Evolutionary conservation across 2,329 filamentous ascomycete genomes (phyloP), one percentile per base, ranked within the genome.

Genomic region (Fusarium sp.): DNA sequence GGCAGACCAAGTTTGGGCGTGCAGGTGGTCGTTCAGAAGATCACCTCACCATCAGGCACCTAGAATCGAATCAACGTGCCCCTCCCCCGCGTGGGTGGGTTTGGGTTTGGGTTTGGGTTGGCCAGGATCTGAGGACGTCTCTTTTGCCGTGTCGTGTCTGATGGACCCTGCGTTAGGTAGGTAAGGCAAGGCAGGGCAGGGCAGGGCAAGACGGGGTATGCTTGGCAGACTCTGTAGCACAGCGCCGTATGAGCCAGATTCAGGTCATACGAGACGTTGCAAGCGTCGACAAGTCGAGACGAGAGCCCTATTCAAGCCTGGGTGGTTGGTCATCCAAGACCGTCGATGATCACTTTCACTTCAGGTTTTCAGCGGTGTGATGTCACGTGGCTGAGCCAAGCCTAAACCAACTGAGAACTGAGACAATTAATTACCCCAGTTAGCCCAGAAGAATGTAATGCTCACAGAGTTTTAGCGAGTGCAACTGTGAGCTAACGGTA

Each of bases 301-400:
- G 57, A 58, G 46, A 55, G 53, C 57, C 47, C 45, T 57, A 58
- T 49, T 44, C 41, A 43, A 58, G 48, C 52, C 49, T 61, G 52
- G 64, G 54, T 63, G 67, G 67, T 57, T 68, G 58, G 54, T 13
- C 57, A 42, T 54, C 50, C 41, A 38, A 53, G 42, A 46, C 46
- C 43, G 40, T 59, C 64, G 53, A 57, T 57, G 59, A 65, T 55
- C 40, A 51, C 19, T 19, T 19, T 19, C 19, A 19, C 19, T 19
- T n/a, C n/a, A n/a, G n/a, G 48, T 52, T 65, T 60, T 51, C 63
- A 64, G 70, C 68, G 68, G 68, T 70, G 68, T 70, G 68, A 65
- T 65, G 68, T 70, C 68, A 70, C 68, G 68, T 70, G 68, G 68
- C 61, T 58, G 52, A 55, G 48, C 45, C 26, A 24, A 31, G 39